phyloP scores from a whole-genome alignment of 306 rosid species.

The Abrus pulchellus region DNA sequence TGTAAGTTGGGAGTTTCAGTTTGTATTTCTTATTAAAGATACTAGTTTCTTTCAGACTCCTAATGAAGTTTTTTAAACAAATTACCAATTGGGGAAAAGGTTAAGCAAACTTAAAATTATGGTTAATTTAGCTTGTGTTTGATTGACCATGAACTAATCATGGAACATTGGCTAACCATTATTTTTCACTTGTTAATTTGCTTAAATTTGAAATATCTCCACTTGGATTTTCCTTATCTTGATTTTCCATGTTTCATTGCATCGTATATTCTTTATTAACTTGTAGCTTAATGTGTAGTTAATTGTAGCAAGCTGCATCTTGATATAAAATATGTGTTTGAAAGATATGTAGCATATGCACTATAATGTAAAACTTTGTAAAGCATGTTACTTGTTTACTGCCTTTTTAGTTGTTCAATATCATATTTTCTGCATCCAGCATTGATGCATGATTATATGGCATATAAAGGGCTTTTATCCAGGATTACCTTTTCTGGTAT shows the following conservation, averaged over 20 bases:
- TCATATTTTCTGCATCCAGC: neutral
- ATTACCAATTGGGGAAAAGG: conserved; percentile 2
- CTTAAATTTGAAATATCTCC: conserved; percentile 23
- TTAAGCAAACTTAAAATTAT: neutral
- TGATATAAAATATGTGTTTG: conserved; percentile 2
- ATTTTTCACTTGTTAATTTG: neutral
- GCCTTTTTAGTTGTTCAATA: neutral
- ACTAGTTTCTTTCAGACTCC: too few relatives aligned
- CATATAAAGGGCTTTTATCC: neutral
- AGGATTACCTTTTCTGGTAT: neutral
- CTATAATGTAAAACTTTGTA: neutral
- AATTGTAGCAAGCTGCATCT: conserved; percentile 22
- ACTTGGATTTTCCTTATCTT: neutral
- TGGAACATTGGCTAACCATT: conserved; percentile 6
- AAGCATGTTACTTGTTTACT: conserved; percentile 7
- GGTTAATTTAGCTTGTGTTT: neutral
- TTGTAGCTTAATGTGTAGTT: neutral
- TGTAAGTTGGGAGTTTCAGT: too few relatives aligned
- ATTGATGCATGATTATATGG: conserved; percentile 15
- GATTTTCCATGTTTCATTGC: conserved; percentile 3
- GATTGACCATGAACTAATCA: neutral
- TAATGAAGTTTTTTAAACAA: neutral
- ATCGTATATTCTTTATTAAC: conserved; percentile 1
- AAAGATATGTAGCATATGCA: conserved; percentile 18
- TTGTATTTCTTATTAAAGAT: too few relatives aligned